phyloP scores from a whole-genome alignment of 441 rosid genomes.

The Eutrema salsugineum region DNA sequence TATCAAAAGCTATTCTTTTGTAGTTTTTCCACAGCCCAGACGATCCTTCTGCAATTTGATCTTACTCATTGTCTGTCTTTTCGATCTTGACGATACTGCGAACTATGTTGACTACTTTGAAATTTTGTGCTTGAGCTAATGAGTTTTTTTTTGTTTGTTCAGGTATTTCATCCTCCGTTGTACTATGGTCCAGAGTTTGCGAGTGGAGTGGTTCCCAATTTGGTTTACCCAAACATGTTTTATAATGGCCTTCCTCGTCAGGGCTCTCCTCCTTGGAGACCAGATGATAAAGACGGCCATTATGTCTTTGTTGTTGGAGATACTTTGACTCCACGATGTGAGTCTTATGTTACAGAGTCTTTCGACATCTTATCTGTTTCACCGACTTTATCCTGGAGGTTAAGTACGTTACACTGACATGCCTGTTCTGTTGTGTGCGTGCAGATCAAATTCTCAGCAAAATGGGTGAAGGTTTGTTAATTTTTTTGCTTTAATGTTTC shows the following conservation, averaged over 20 bases:
- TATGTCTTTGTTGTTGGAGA: constrained; percentile 76
- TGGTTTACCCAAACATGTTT: constrained; percentile 47
- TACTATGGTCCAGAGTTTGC: constrained; percentile 67
- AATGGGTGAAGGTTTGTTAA: constrained; percentile 90
- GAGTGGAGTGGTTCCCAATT: constrained; percentile 46
- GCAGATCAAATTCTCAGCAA: constrained; percentile 85
- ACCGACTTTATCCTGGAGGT: not conserved
- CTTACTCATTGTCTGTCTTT: not conserved
- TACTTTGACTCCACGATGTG: constrained; percentile 76
- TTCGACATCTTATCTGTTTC: constrained; percentile 7
- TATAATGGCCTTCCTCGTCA: constrained; percentile 48
- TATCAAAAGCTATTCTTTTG: not conserved
- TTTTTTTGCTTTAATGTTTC: not conserved
- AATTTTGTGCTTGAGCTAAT: not conserved
- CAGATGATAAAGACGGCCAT: constrained; percentile 94
- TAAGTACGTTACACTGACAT: constrained; percentile 4
- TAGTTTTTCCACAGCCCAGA: not conserved
- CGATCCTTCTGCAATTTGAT: not conserved
- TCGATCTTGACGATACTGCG: not conserved
- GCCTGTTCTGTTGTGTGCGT: constrained; percentile 24
- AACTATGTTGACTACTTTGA: not conserved
- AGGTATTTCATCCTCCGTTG: constrained; percentile 61
- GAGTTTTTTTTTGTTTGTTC: not conserved
- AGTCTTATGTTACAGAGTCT: constrained; percentile 22
- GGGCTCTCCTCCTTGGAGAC: constrained; percentile 90